Conservation (phyloP, 257 asterid species). For the Nicotiana sylvestris region DNA sequence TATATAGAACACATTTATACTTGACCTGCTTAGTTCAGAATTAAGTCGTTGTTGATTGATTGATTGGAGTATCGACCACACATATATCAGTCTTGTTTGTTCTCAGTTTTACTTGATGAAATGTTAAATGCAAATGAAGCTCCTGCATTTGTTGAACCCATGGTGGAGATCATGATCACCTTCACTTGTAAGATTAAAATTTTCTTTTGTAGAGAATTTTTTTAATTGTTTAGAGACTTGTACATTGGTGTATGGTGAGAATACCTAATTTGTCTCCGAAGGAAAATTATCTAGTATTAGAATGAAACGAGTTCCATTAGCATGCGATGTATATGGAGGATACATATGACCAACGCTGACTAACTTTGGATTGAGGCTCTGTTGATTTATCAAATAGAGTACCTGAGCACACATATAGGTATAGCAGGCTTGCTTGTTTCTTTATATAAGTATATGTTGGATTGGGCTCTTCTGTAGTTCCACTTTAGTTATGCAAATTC, state of each 20-base stretch:
- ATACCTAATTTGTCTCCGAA: too few relatives aligned
- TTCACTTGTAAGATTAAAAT: constrained; percentile 52
- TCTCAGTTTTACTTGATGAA: constrained; percentile 38
- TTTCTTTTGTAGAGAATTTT: too few relatives aligned
- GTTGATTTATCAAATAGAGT: background rate
- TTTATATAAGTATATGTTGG: too few relatives aligned
- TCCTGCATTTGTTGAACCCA: constrained; percentile 24
- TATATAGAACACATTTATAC: background rate
- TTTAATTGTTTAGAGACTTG: too few relatives aligned
- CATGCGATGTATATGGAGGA: background rate
- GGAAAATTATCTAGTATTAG: too few relatives aligned
- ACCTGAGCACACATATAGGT: background rate
- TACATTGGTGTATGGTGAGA: too few relatives aligned
- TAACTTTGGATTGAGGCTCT: background rate
- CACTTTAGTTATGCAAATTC: background rate
- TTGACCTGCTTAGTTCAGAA: too few relatives aligned
- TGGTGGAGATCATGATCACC: constrained; percentile 89
- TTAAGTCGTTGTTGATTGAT: background rate
- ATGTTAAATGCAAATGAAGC: constrained; percentile 30
- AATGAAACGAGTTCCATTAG: too few relatives aligned
- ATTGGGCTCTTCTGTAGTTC: background rate
- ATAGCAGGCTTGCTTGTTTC: background rate
- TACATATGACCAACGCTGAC: background rate
- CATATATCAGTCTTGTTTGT: background rate
- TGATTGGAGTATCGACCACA: background rate